Percentiles rank a stretch among this genome's conserved stretches.
phyloP scores from a whole-genome alignment of 2,329 filamentous ascomycete genomes.

The Penicillium oxalicum region DNA sequence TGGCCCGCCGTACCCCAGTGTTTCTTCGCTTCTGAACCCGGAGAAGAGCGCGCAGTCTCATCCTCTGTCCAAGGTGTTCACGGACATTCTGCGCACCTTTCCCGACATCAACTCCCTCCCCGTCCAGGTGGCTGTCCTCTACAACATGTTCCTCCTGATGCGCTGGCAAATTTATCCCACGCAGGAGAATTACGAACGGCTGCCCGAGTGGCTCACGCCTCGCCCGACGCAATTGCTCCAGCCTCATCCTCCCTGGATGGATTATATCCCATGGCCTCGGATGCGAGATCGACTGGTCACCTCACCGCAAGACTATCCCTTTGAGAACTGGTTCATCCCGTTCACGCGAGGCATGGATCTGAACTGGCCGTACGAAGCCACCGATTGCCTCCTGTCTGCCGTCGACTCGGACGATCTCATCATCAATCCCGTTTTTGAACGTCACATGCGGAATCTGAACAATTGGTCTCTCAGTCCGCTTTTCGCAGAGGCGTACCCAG shows the following conservation, averaged over 20 bases:
- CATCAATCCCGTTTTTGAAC: constrained; percentile 82
- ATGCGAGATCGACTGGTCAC: constrained; percentile 64
- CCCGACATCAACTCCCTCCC: constrained; percentile 71
- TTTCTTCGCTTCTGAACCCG: constrained; percentile 71
- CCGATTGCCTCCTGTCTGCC: constrained; percentile 59
- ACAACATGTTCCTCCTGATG: constrained; percentile 82
- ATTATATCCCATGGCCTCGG: constrained; percentile 71
- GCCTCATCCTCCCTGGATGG: constrained; percentile 73
- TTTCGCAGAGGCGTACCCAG: constrained; percentile 62
- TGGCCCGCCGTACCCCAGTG: constrained; percentile 72
- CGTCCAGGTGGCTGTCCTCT: constrained; percentile 75
- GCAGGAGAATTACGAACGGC: constrained; percentile 67
- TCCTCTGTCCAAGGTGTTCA: constrained; percentile 76
- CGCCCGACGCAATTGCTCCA: constrained; percentile 59
- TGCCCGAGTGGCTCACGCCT: constrained; percentile 69
- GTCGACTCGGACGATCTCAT: constrained; percentile 56
- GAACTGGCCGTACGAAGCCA: constrained; percentile 78
- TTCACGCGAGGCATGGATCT: constrained; percentile 70
- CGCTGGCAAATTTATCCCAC: constrained; percentile 78
- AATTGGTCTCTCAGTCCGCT: constrained; percentile 75
- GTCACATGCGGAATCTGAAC: constrained; percentile 64
- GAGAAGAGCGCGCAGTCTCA: constrained; percentile 58
- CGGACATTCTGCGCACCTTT: constrained; percentile 78
- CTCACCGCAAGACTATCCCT: constrained; percentile 53
- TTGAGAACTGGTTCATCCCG: constrained; percentile 77